Percentiles rank a stretch among this genome's conserved stretches.
These are phyloP conservation scores for Mycena amicta DNA, from an alignment of 768 basidiomycete species.

Conservation along the genomic window DNA sequence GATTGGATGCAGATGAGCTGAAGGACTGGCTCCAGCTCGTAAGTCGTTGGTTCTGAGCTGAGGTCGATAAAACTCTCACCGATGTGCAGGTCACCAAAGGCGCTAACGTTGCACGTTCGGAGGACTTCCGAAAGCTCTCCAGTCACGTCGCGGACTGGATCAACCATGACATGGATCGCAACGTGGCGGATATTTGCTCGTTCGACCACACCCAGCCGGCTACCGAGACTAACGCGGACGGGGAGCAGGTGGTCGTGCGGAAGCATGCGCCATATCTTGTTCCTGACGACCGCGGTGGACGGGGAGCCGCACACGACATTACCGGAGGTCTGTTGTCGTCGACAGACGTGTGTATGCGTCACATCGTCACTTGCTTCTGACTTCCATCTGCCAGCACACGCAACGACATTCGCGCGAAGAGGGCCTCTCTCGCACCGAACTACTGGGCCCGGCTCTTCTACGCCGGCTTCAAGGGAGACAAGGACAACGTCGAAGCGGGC, in stretches of 20 bases:
- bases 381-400: constrained; percentile 1
- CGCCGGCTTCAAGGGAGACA: constrained; percentile 3
- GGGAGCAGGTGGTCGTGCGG: not conserved
- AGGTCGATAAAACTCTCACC: too few relatives aligned
- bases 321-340: not conserved
- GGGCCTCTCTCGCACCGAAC: not conserved
- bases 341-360: constrained; percentile 1
- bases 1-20: not conserved
- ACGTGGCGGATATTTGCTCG: not conserved
- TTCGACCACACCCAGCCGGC: constrained; percentile 3
- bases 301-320: constrained; percentile 7
- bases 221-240: not conserved
- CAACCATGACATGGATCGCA: constrained; percentile 1
- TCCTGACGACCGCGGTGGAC: not conserved
- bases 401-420: not conserved
- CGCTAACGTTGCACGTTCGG: constrained; percentile 14
- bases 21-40: not conserved
- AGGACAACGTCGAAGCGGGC: not conserved
- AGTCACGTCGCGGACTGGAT: not conserved
- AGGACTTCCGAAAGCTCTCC: constrained; percentile 3
- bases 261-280: not conserved
- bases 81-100: constrained; percentile 9
- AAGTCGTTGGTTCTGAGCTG: not conserved
- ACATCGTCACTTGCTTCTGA: not conserved
- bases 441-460: constrained; percentile 14